Percentiles rank a stretch among this genome's conserved stretches.
Conservation (phyloP, 257 asterid genomes). For the Oldenlandia corymbosa region DNA sequence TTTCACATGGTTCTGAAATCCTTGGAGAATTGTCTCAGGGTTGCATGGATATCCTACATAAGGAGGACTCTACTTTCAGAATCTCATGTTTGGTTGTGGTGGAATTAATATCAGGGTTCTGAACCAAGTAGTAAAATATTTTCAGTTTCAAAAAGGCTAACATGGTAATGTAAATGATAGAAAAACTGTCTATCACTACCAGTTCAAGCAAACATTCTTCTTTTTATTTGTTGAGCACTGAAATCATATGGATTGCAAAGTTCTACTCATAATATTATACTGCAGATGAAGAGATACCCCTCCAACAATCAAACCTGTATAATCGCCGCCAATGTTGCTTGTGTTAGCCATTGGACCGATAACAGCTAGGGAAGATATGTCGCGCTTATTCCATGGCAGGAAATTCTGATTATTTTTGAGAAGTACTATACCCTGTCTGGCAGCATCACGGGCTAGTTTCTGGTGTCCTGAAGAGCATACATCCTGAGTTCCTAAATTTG, state of each 20-base stretch:
- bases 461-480: constrained; percentile 58
- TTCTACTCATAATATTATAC: background rate
- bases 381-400: constrained; percentile 51
- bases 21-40: constrained; percentile 55
- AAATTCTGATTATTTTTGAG: constrained; percentile 61
- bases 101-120: background rate
- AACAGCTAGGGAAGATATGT: constrained; percentile 58
- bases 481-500: constrained; percentile 45
- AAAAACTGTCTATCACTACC: background rate
- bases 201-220: background rate
- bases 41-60: constrained; percentile 69
- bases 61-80: constrained; percentile 1
- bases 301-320: constrained; percentile 48
- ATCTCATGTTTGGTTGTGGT: background rate
- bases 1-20: constrained; percentile 40
- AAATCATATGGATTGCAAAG: background rate
- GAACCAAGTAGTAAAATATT: background rate
- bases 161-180: background rate
- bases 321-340: constrained; percentile 71
- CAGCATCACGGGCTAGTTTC: constrained; percentile 79
- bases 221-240: background rate
- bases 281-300: no score
- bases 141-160: background rate
- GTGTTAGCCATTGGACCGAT: constrained; percentile 80
- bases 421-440: constrained; percentile 85